These are phyloP conservation scores for Tulasnella sp. DNA, from an alignment of 768 basidiomycete species.

Conservation along the genomic window DNA sequence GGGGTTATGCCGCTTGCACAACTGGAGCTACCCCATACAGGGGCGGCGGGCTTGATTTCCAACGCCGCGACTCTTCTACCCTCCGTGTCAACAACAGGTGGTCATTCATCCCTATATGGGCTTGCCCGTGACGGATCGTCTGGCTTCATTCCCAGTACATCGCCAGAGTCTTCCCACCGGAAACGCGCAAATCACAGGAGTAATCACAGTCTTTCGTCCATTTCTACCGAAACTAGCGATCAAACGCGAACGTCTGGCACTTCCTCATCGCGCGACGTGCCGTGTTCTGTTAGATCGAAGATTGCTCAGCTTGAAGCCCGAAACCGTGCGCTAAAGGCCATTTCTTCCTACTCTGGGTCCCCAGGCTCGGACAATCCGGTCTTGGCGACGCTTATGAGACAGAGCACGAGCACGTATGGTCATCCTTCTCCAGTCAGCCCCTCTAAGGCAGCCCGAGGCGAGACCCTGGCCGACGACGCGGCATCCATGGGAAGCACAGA, in stretches of 20 bases:
- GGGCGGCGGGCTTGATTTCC: too few relatives aligned
- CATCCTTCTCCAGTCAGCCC: not conserved
- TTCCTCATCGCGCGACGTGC: constrained; percentile 4
- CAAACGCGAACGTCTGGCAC: not conserved
- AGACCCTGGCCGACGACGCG: not conserved
- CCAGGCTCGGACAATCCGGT: not conserved
- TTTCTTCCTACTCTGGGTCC: not conserved
- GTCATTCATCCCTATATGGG: too few relatives aligned
- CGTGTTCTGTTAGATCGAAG: constrained; percentile 2
- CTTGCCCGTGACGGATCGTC: too few relatives aligned
- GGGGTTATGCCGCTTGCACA: too few relatives aligned
- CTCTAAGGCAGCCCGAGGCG: not conserved
- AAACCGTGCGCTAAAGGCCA: not conserved
- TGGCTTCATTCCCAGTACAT: not conserved
- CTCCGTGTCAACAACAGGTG: too few relatives aligned
- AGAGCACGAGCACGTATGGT: constrained; percentile 5
- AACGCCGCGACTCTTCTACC: too few relatives aligned
- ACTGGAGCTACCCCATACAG: too few relatives aligned
- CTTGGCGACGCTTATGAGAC: not conserved
- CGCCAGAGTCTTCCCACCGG: not conserved
- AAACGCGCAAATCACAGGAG: constrained; percentile 6
- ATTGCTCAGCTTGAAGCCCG: constrained; percentile 15
- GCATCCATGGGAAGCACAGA: not conserved
- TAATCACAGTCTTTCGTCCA: constrained; percentile 6
- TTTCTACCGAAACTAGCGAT: constrained; percentile 5